Evolutionary conservation across 495 filamentous ascomycete species (phyloP).

Genomic region (Podospora comata): DNA sequence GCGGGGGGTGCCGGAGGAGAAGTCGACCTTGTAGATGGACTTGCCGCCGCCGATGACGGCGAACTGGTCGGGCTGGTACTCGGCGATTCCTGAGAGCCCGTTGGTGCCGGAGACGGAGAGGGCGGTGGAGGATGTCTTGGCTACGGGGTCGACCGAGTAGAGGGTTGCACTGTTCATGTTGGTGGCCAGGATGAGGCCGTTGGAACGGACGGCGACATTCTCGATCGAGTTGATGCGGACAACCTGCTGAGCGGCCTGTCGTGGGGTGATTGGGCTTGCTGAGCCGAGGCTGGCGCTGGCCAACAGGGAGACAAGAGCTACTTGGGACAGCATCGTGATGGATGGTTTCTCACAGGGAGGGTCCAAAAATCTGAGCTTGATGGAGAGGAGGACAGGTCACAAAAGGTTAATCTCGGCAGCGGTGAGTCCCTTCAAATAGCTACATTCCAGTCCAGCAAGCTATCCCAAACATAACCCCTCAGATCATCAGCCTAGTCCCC

Average conservation of each 20-base stretch:
- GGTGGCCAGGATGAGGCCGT: constrained; percentile 45
- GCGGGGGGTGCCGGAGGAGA: constrained; percentile 31
- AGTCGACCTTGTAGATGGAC: constrained; percentile 41
- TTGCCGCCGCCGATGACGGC: constrained; percentile 43
- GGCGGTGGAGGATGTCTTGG: constrained; percentile 36
- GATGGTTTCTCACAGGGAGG: neutral
- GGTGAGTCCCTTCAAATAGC: neutral
- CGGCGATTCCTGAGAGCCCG: constrained; percentile 44
- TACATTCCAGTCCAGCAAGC: neutral
- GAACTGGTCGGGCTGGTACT: constrained; percentile 41
- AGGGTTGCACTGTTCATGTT: constrained; percentile 38
- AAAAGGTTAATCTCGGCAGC: neutral
- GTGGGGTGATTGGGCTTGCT: constrained; percentile 3
- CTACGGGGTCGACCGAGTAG: constrained; percentile 31
- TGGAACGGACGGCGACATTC: constrained; percentile 47
- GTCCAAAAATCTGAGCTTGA: too few species aligned
- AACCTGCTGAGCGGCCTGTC: constrained; percentile 29
- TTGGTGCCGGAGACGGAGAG: constrained; percentile 32
- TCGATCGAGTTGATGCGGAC: constrained; percentile 40
- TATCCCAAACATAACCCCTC: neutral
- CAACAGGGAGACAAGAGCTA: constrained; percentile 2
- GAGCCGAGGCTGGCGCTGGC: neutral
- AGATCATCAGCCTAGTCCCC: neutral
- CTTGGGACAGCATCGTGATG: neutral
- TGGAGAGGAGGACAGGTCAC: neutral